These are phyloP conservation scores for Pleurotus ostreatus DNA, from an alignment of 768 basidiomycete species.

Conservation along the genomic window DNA sequence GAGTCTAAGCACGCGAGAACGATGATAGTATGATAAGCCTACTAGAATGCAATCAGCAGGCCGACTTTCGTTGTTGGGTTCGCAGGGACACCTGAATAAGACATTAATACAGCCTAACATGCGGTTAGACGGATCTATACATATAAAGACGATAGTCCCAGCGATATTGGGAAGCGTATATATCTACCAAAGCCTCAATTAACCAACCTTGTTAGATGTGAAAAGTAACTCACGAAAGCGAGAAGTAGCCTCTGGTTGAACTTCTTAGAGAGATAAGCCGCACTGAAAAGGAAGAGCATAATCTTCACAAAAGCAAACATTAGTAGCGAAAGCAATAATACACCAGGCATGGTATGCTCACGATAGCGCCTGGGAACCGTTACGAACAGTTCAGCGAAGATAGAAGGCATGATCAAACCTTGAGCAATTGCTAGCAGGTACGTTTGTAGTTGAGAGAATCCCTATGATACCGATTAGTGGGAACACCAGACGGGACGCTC, in stretches of 20 bases:
- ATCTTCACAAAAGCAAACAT: constrained; percentile 16
- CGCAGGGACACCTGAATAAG: constrained; percentile 40
- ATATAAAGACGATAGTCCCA: constrained; percentile 49
- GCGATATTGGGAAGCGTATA: constrained; percentile 45
- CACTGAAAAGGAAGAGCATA: constrained; percentile 39
- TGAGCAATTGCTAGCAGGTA: constrained; percentile 49
- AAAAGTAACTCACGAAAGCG: background rate
- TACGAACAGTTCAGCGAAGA: too few relatives aligned
- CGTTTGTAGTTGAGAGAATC: constrained; percentile 44
- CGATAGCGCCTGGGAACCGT: too few relatives aligned
- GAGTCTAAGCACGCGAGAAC: background rate
- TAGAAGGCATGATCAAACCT: constrained; percentile 16
- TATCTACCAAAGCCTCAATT: too few relatives aligned
- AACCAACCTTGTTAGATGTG: too few relatives aligned
- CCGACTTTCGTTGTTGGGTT: constrained; percentile 37
- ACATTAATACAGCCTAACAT: too few relatives aligned
- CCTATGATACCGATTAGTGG: constrained; percentile 19
- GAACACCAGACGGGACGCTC: background rate
- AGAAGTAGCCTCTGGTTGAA: constrained; percentile 43
- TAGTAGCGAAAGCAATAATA: too few relatives aligned
- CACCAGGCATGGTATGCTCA: too few relatives aligned
- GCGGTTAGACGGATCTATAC: too few relatives aligned
- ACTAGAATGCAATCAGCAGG: constrained; percentile 47
- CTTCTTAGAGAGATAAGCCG: constrained; percentile 35
- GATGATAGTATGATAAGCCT: constrained; percentile 14